Base-by-base conservation (phyloP, 2,329 filamentous ascomycete species). In the Sporothrix phasma region DNA sequence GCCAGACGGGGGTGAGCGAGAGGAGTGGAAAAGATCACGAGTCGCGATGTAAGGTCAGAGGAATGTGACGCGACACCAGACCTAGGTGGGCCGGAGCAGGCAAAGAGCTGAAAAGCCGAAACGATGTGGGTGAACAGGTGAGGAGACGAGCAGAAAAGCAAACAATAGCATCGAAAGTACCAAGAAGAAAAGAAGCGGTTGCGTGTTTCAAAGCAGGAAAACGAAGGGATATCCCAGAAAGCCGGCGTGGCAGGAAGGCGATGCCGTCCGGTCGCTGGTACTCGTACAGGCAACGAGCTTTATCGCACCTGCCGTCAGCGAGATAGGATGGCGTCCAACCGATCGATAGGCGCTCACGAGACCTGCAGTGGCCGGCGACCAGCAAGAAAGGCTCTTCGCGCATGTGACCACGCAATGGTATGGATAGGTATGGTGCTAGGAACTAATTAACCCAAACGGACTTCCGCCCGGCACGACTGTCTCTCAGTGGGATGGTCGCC, bases 341-440 rank as follows among this genome's bases (percentile, higher is more conserved):
- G 64, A 46, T 61, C 60, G 61, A 65, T 64, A 66, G 65, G 62
- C 61, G 64, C 67, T 69, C 68, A 69, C 67, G 68, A 69, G 67
- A 69, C 67, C 66, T 65, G 61, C 43, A 34, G 43, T 46, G 11
- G 54, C 37, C 45, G n/a, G n/a, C n/a, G n/a, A 51, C 24, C 60
- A 62, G 29, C 31, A 34, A 26, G n/a, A 43, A 66, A 69, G 65
- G 66, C 66, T 68, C 66, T 68, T 65, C 66, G 66, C 64, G 66
- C 68, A 69, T 69, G 68, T 69, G 68, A 69, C 68, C 68, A 64
- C 31, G 26, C 54, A n/a, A n/a, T n/a, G n/a, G n/a, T n/a, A n/a
- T n/a, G n/a, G n/a, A n/a, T n/a, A n/a, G n/a, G n/a, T 49, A 46
- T 54, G 47, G 39, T 61, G 60, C 61, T 34, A 31, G 31, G 34